phyloP scores from a whole-genome alignment of 1,284 basidiomycete genomes.

The Heterobasidion annosum region DNA sequence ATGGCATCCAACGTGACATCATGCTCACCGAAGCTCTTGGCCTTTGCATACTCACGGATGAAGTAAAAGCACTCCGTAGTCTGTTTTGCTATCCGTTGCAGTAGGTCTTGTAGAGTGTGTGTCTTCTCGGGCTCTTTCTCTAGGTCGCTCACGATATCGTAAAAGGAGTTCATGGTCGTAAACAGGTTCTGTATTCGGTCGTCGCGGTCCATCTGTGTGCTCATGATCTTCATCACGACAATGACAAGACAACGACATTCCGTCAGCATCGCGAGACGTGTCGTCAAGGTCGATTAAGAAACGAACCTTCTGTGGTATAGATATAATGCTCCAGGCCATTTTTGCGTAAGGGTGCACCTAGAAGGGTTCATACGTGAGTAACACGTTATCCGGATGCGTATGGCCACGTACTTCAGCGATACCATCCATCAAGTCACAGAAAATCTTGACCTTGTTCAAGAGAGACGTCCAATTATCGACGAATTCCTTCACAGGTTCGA shows the following conservation, averaged over 20 bases:
- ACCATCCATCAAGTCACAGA: neutral
- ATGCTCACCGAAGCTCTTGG: neutral
- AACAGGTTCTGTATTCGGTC: neutral
- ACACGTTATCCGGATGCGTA: no score
- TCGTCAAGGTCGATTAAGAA: no score
- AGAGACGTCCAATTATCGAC: no score
- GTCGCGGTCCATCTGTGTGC: neutral
- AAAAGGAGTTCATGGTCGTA: neutral
- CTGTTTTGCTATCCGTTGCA: neutral
- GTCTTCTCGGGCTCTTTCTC: neutral
- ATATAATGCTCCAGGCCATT: neutral
- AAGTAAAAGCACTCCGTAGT: no score
- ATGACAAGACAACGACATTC: no score
- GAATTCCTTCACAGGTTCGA: no score
- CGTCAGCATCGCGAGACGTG: neutral
- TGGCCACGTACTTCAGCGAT: neutral
- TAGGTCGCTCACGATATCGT: neutral
- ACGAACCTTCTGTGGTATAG: neutral
- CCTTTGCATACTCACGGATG: no score
- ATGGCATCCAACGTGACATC: no score
- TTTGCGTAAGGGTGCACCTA: neutral
- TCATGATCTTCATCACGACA: neutral
- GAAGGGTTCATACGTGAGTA: no score
- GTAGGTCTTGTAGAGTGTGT: neutral
- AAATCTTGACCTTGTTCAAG: no score